phyloP scores from a whole-genome alignment of 768 basidiomycete genomes.

The Lactarius deliciosus region DNA sequence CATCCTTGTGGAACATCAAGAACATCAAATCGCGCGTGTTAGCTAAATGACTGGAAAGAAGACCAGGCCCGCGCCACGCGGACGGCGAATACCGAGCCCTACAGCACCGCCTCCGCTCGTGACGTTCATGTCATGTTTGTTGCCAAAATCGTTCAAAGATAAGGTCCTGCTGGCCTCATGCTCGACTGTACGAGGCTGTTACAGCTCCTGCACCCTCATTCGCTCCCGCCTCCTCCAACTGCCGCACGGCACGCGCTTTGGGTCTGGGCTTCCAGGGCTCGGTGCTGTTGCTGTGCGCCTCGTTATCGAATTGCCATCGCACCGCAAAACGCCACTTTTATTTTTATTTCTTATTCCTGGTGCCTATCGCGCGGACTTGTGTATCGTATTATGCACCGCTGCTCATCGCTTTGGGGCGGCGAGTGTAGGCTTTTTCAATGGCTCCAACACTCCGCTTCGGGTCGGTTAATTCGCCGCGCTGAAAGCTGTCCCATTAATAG shows the following conservation, averaged over 20 bases:
- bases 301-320: constrained; percentile 4
- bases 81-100: constrained; percentile 6
- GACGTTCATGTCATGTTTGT: neutral
- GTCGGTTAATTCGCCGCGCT: neutral
- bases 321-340: neutral
- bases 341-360: too few species aligned
- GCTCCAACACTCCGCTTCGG: constrained; percentile 1
- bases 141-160: constrained; percentile 2
- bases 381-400: constrained; percentile 14
- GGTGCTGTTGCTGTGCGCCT: constrained; percentile 3
- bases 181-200: constrained; percentile 23
- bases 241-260: neutral
- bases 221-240: neutral
- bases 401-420: constrained; percentile 8
- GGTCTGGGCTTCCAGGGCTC: neutral
- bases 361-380: constrained; percentile 3
- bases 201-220: neutral
- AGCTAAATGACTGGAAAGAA: neutral
- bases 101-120: constrained; percentile 16
- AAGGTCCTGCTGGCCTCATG: constrained; percentile 1
- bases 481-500: neutral
- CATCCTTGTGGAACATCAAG: neutral
- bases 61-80: constrained; percentile 3
- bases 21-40: neutral
- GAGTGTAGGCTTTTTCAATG: neutral